These are phyloP conservation scores for Penicillium turbatum DNA, from an alignment of 495 filamentous ascomycete species.

Conservation along the genomic window DNA sequence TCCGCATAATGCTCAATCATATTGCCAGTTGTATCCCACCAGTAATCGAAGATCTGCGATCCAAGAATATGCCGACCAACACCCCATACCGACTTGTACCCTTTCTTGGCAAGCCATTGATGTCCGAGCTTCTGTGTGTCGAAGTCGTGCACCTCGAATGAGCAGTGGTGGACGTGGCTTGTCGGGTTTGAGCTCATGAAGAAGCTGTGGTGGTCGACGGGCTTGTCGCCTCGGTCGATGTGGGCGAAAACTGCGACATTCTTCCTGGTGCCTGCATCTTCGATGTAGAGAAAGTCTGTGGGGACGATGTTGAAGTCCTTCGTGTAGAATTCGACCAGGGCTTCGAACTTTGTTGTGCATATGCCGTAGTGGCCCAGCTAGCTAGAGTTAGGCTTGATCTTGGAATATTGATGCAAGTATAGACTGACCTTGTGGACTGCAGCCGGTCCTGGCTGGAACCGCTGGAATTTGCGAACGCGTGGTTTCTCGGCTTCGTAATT, in stretches of 20 bases:
- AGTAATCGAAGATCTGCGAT: conserved; percentile 74
- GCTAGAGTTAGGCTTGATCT: too few species aligned
- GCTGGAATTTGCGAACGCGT: conserved; percentile 19
- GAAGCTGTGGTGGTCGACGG: conserved; percentile 63
- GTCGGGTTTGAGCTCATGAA: conserved; percentile 48
- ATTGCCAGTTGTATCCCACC: conserved; percentile 37
- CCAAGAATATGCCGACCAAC: conserved; percentile 69
- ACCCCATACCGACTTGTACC: conserved; percentile 64
- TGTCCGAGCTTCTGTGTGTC: conserved; percentile 69
- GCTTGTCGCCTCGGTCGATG: conserved; percentile 53
- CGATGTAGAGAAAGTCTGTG: conserved; percentile 10
- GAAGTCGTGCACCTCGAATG: conserved; percentile 67
- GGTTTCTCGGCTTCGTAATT: conserved; percentile 20
- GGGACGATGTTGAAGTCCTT: conserved; percentile 61
- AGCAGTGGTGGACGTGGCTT: conserved; percentile 60
- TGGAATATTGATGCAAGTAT: too few species aligned
- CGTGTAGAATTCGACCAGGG: conserved; percentile 56
- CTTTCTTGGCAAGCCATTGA: conserved; percentile 59
- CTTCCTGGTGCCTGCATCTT: conserved; percentile 20
- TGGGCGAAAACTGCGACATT: conserved; percentile 60
- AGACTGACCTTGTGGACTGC: conserved; percentile 52
- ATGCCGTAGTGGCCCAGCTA: conserved; percentile 62
- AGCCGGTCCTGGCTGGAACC: conserved; percentile 53
- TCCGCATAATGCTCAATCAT: conserved; percentile 20
- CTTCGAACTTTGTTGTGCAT: conserved; percentile 51